Evolutionary conservation across 1,284 basidiomycete genomes (phyloP).

Genomic region (Mycosarcoma mackinlayi): DNA sequence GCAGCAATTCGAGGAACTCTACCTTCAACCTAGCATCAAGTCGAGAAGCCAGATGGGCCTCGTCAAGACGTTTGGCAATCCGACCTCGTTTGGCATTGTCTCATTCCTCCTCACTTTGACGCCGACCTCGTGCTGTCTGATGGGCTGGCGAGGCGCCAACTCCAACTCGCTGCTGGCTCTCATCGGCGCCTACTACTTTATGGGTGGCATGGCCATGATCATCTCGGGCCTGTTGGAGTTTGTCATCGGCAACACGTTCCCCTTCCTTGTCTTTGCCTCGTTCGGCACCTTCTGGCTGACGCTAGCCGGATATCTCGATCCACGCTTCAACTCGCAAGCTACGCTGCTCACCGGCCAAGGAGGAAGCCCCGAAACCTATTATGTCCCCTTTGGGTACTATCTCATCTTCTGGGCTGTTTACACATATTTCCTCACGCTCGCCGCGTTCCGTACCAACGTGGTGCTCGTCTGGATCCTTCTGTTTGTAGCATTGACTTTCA

Average conservation of each 20-base stretch:
- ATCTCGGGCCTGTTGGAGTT: constrained; percentile 42
- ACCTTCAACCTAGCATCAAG: constrained; percentile 50
- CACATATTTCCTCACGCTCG: constrained; percentile 50
- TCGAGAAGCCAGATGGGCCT: constrained; percentile 25
- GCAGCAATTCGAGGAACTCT: constrained; percentile 54
- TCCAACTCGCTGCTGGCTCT: constrained; percentile 41
- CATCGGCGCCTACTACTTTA: constrained; percentile 45
- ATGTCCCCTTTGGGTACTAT: constrained; percentile 43
- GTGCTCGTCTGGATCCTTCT: constrained; percentile 53
- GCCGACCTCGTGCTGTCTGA: constrained; percentile 48
- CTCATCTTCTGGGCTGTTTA: constrained; percentile 52
- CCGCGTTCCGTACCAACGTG: constrained; percentile 50
- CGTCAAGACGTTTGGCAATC: constrained; percentile 56
- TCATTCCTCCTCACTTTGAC: constrained; percentile 51
- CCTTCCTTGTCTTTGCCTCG: constrained; percentile 48
- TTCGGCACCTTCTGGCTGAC: constrained; percentile 55
- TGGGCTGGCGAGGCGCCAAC: constrained; percentile 52
- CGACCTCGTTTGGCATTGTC: constrained; percentile 51
- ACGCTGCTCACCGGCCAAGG: constrained; percentile 30
- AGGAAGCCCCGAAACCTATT: constrained; percentile 21
- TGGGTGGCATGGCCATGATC: constrained; percentile 39
- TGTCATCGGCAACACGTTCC: constrained; percentile 55
- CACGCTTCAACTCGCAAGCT: constrained; percentile 20
- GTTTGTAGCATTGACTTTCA: constrained; percentile 52
- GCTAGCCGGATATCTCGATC: constrained; percentile 43